Base-by-base conservation (phyloP, 352 stramenopile species). In the Pythium rishiriense region DNA sequence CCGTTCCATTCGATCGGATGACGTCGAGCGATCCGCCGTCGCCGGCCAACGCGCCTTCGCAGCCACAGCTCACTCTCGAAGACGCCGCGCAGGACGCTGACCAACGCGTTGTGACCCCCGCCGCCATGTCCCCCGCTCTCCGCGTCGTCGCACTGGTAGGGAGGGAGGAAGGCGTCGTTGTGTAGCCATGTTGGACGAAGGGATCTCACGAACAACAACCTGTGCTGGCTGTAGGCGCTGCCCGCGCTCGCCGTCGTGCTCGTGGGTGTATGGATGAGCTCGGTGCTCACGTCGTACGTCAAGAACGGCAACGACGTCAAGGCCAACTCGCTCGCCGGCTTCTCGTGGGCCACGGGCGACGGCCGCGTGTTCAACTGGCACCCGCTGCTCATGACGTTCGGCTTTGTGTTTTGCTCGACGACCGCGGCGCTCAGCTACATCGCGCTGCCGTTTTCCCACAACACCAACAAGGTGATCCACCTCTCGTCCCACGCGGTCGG, bases 341-440 rank as follows among this genome's bases (percentile, higher is more conserved):
- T 93, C 64, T 82, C 83, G 17, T 93, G 83, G 81, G 73, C 49
- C 37, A 62, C 75, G 28, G 77, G 74, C 24, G 83, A 93, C 58
- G 73, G 58, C 14, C 72, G 64, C 26, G 84, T 96, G 48, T 96
- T 96, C 70, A 93, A 93, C 56, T 96, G 87, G 86, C 87, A 96
- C 68, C 87, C 87, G 49, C 52, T 93, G 51, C 75, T 96, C 74
- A 95, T 95, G 87, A 87, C 76, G 45, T 74, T 94, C 46, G 87
- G 86, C 33, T 86, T 96, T 35, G 68, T 95, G 48, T 85, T 94
- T 35, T 94, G 81, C 76, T 89, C 78, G 9, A 79, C 76, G 12
- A 74, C 91, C 51, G 79, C 84, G 7, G 80, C 80, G 29, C 66
- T 93, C 21, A 79, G 62, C 45, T 93, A 93, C 74, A 78, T 83